A percentile compares a stretch with the other conserved stretches of the same genome.
Conservation (phyloP, 2,329 filamentous ascomycete species). For the Microascus cirrosus region DNA sequence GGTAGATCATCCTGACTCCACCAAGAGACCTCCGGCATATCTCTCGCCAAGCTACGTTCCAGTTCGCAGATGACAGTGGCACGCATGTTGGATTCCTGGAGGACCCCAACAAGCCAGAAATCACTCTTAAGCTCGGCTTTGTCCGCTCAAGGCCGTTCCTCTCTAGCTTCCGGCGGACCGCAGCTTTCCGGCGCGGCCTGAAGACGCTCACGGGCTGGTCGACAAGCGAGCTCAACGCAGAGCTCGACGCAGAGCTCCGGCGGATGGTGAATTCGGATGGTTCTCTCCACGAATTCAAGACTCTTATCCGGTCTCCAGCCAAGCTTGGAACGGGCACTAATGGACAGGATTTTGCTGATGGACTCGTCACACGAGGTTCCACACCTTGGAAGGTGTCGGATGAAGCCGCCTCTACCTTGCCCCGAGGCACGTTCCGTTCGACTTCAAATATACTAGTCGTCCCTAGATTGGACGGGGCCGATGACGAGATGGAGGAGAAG, state of each 20-base stretch:
- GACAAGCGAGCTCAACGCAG: conserved; percentile 27
- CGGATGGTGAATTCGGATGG: conserved; percentile 20
- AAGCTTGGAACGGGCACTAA: background rate
- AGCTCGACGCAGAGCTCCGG: conserved; percentile 34
- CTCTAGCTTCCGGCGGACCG: conserved; percentile 34
- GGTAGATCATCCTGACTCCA: conserved; percentile 33
- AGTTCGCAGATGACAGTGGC: background rate
- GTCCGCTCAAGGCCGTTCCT: conserved; percentile 35
- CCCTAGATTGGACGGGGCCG: background rate
- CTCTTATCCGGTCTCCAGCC: conserved; percentile 32
- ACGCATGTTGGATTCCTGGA: background rate
- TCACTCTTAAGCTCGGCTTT: background rate
- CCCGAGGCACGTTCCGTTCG: conserved; percentile 1
- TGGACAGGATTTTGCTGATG: background rate
- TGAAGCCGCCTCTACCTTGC: background rate
- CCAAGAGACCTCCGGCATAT: background rate
- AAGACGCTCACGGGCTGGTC: conserved; percentile 38
- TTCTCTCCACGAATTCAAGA: conserved; percentile 36
- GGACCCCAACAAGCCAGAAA: background rate
- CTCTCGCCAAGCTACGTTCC: background rate
- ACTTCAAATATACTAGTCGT: background rate
- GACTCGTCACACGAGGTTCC: background rate
- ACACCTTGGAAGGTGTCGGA: background rate
- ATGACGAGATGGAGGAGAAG: background rate
- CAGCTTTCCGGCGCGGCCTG: conserved; percentile 40